phyloP scores from a whole-genome alignment of 148 eudicot species.

The Salicornia ramosissima region DNA sequence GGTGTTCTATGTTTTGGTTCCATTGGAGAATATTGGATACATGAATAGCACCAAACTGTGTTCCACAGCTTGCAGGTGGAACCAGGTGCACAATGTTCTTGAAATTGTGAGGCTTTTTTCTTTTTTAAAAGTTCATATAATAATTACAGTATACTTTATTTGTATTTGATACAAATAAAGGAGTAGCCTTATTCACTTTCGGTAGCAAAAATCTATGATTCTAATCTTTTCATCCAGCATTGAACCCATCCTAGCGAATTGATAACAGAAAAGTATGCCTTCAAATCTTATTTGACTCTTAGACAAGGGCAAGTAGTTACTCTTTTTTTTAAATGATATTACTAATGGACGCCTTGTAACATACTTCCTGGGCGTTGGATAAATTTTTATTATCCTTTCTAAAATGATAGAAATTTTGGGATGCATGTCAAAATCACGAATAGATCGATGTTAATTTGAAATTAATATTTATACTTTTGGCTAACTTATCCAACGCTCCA shows the following conservation, averaged over 20 bases:
- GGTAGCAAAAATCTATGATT: neutral
- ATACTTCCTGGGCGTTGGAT: too few relatives aligned
- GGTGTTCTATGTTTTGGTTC: neutral
- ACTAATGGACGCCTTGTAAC: too few relatives aligned
- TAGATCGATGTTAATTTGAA: too few relatives aligned
- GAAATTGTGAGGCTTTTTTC: neutral
- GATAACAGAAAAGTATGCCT: neutral
- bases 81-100: neutral
- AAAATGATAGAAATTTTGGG: too few relatives aligned
- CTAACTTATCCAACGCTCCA: too few relatives aligned
- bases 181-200: neutral
- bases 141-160: neutral
- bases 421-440: too few relatives aligned
- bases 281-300: neutral
- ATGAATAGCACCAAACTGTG: neutral
- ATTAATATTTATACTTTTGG: too few relatives aligned
- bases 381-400: too few relatives aligned
- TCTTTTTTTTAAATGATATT: neutral
- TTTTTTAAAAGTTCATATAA: neutral
- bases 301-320: neutral
- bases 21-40: neutral
- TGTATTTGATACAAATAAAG: neutral
- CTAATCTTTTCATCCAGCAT: neutral
- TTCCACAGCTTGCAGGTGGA: neutral
- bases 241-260: neutral